phyloP scores from a whole-genome alignment of 345 rosid species.

The Salix koriyanagi region DNA sequence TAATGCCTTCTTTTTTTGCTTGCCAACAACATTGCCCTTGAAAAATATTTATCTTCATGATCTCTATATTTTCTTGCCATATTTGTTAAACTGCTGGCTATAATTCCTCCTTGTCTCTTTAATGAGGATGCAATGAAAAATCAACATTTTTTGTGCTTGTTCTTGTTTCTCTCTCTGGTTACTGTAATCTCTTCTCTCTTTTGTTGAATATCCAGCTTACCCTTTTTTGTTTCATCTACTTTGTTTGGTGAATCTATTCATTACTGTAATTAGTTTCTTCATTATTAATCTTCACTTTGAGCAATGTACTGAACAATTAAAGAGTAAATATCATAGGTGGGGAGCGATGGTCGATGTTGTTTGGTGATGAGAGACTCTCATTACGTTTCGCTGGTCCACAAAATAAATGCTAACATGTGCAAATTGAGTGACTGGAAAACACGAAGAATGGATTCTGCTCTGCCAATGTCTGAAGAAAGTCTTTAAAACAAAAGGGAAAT shows the following conservation, averaged over 20 bases:
- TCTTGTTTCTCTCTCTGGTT: neutral
- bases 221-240: neutral
- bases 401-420: neutral
- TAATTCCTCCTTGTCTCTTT: neutral
- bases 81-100: neutral
- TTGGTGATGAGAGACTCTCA: neutral
- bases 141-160: neutral
- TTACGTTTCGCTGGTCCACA: neutral
- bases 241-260: neutral
- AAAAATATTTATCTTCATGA: neutral
- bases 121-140: slow-evolving; percentile 2
- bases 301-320: neutral
- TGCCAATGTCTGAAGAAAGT: neutral
- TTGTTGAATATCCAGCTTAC: neutral
- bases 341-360: neutral
- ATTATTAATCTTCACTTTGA: neutral
- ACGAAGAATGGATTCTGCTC: neutral
- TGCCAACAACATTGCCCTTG: neutral
- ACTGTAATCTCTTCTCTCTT: neutral
- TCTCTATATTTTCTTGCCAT: neutral
- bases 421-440: neutral
- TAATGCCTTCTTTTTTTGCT: neutral
- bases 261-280: neutral
- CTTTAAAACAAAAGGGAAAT: neutral
- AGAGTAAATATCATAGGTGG: neutral